Base-by-base conservation (phyloP, 345 rosid species). In the Hibiscus mutabilis region DNA sequence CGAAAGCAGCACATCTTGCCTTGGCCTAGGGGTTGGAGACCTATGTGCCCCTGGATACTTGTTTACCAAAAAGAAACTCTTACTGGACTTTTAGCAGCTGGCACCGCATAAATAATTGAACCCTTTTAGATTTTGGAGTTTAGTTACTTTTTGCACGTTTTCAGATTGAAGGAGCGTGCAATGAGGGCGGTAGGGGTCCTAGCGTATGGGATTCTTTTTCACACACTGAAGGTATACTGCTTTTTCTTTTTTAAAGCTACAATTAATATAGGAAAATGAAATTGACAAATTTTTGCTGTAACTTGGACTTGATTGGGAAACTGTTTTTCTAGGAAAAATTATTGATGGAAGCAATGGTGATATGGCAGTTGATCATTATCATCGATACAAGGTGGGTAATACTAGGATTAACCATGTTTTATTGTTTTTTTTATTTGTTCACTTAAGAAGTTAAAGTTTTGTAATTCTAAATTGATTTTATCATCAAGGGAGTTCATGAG, bases 141-240 rank as follows among this genome's bases (percentile, higher is more conserved):
- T 47, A 15, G 33, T 10, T 66, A 42, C 66, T 75, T 64, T 21
- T 60, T 73, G n/a, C 35, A 25, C 66, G 15, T 66, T 75, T 72
- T 9, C 71, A 88, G 93, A 82, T 88, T 78, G 93, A 88, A 85
- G 93, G 93, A 69, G 93, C 81, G 13, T 71, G 79, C 74, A 71
- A 47, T 16, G 91, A 85, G 22, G 93, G 89, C 15, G 73, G 81
- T n/a, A 79, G 88, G 71, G 93, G 89, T 71, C 79, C 89, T 40
- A 75, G 85, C 69, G 85, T 86, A 29, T 86, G 93, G 93, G 93
- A 89, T 74, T 79, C 82, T 66, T 86, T 89, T 64, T 27, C 89
- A 10, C 88, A 72, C 60, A 70, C 70, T 21, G 60, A 80, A 77
- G 93, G 90, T 80, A 62, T 64, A 9, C 0, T 3, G 2, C 13